Evolutionary conservation across 139 green algal genomes (phyloP).

Genomic region (Volvox reticuliferus): DNA sequence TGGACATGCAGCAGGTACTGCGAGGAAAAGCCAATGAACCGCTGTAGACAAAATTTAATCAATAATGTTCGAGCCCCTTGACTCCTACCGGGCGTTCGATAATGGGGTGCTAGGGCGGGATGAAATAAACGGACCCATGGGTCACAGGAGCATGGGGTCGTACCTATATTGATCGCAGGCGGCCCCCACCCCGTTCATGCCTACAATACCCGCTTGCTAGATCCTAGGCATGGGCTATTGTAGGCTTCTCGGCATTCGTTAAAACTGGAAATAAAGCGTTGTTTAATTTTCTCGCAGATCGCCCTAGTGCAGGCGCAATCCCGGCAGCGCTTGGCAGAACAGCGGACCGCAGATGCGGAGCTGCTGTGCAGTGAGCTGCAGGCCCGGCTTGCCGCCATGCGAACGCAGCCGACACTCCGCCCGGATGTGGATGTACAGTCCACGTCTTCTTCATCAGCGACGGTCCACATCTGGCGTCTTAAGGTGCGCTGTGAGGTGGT

Average conservation of each 20-base stretch:
- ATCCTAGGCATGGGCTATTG: too few relatives aligned
- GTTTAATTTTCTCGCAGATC: slow-evolving; percentile 1
- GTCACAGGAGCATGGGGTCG: neutral
- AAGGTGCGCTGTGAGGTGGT: slow-evolving; percentile 10
- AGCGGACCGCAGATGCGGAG: slow-evolving; percentile 40
- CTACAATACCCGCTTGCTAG: too few relatives aligned
- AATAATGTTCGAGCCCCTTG: too few relatives aligned
- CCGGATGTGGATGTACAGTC: neutral
- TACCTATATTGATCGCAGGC: neutral
- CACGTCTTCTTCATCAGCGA: neutral
- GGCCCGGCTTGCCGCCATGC: neutral
- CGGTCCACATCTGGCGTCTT: neutral
- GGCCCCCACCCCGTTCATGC: neutral
- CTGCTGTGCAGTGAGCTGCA: slow-evolving; percentile 36
- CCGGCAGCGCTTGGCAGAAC: slow-evolving; percentile 43
- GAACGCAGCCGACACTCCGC: neutral
- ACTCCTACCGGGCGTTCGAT: too few relatives aligned
- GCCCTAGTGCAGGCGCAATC: slow-evolving; percentile 34
- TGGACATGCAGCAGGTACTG: slow-evolving; percentile 44
- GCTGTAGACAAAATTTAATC: too few relatives aligned
- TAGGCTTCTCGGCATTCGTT: too few relatives aligned
- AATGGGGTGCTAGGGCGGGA: too few relatives aligned
- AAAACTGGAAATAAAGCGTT: neutral
- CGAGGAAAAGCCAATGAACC: too few relatives aligned
- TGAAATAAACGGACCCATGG: neutral